Conservation (phyloP, 805 yeast species). For the Babjeviella inositovora region DNA sequence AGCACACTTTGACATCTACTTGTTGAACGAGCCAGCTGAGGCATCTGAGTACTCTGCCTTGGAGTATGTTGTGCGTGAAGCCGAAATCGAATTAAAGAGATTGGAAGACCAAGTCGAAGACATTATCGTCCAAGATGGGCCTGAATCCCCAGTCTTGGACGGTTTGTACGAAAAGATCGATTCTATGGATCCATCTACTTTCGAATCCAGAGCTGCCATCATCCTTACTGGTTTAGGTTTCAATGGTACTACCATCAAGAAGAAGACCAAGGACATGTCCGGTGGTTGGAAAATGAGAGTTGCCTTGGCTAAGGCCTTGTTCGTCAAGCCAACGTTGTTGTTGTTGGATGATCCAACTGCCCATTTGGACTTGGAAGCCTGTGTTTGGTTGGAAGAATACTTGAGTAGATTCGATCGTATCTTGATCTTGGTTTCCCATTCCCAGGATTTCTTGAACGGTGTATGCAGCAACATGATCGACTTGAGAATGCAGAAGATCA, state of each 20-base stretch:
- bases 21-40: slow-evolving; percentile 95
- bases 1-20: slow-evolving; percentile 76
- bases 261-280: slow-evolving; percentile 97
- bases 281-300: slow-evolving; percentile 99
- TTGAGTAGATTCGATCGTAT: slow-evolving; percentile 88
- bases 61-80: slow-evolving; percentile 94
- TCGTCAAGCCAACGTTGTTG: slow-evolving; percentile 92
- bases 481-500: slow-evolving; percentile 73
- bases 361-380: slow-evolving; percentile 96
- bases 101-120: slow-evolving; percentile 87
- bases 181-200: slow-evolving; percentile 88
- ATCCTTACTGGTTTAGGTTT: slow-evolving; percentile 96
- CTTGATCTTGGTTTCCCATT: slow-evolving; percentile 88
- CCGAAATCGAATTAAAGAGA: slow-evolving; percentile 82
- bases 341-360: slow-evolving; percentile 98
- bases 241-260: slow-evolving; percentile 70
- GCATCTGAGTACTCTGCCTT: slow-evolving; percentile 85
- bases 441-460: slow-evolving; percentile 98
- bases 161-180: slow-evolving; percentile 91
- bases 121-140: slow-evolving; percentile 80
- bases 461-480: slow-evolving; percentile 97
- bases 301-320: slow-evolving; percentile 92
- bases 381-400: slow-evolving; percentile 99
- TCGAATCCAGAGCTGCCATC: slow-evolving; percentile 91
- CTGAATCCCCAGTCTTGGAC: slow-evolving; percentile 77